Base-by-base conservation (phyloP, 2,329 filamentous ascomycete genomes). In the Botrytis medusae region DNA sequence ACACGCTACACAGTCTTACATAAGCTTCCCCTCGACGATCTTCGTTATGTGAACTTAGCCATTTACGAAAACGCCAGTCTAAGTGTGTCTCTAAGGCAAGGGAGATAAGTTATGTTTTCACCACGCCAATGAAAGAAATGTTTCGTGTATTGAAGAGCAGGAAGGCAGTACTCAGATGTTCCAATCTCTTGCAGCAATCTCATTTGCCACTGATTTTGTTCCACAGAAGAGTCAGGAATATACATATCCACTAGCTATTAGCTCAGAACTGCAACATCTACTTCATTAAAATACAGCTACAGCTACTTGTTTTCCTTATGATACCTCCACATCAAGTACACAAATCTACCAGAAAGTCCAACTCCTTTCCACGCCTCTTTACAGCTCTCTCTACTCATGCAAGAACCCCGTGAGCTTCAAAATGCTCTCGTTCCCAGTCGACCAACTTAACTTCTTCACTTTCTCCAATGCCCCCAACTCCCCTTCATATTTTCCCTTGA, bases 401-500 rank as follows among this genome's bases (percentile, higher is more conserved):
- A 44, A 44, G 42, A 59, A 69, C 5, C 51, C 37, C 12, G 4
- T 18, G 40, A 42, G 6, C 37, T 57, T 40, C 67, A 69, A 44
- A 18, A 69, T 10, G 7, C 9, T 42, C 32, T 44, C 46, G 44
- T 59, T 69, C 37, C 51, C 67, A 34, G 67, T 69, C 37, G 22
- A 20, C 32, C 46, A 69, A 22, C 67, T 69, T 37, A 69, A 44
- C 7, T 44, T 51, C 51, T 32, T 69, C 8, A 69, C 51, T 42
- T 69, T 59, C 67, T 59, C 34, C 51, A 69, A 40, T 1, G 20
- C 67, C n/a, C 2, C 51, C 51, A 57, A n/a, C 37, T 69, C 67
- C 16, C 5, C 37, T 25, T 59, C 51, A 69, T 69, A 32, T 34
- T 73, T 75, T 4, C 64, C 57, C 64, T 69, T 81, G 76, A 40